A percentile compares a stretch with the other conserved stretches of the same genome.
Evolutionary conservation across 2,329 filamentous ascomycete genomes (phyloP).

Genomic region (Biscogniauxia marginata): DNA sequence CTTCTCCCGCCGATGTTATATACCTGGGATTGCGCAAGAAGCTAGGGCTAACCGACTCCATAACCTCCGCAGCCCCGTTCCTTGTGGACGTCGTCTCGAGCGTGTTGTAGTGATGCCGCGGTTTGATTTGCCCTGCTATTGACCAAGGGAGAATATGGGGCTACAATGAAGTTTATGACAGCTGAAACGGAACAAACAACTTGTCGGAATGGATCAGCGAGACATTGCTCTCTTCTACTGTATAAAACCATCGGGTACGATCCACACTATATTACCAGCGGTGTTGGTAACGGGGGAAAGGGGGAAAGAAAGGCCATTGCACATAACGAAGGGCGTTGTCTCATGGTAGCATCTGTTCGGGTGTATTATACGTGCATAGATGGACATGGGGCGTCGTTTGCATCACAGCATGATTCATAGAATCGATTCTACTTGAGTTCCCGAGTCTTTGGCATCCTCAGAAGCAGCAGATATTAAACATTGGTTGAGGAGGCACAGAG

Average conservation of each 20-base stretch:
- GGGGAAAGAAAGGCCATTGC: background rate
- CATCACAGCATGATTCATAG: slow-evolving; percentile 10
- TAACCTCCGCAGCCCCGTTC: slow-evolving; percentile 50
- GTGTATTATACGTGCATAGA: slow-evolving; percentile 13
- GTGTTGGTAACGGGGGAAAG: background rate
- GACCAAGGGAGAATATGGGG: background rate
- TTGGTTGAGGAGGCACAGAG: background rate
- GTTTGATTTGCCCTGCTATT: background rate
- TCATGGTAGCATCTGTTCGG: background rate
- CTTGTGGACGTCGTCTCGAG: slow-evolving; percentile 52
- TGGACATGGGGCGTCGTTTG: slow-evolving; percentile 1
- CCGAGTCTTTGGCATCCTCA: slow-evolving; percentile 1
- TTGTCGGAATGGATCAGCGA: background rate
- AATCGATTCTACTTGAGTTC: slow-evolving; percentile 2
- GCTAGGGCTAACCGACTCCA: background rate
- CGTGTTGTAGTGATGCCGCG: slow-evolving; percentile 28
- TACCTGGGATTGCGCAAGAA: slow-evolving; percentile 3
- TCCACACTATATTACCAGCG: background rate
- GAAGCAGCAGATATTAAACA: background rate
- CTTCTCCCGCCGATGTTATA: background rate
- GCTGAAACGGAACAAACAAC: background rate
- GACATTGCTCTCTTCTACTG: background rate
- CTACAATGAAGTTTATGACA: background rate
- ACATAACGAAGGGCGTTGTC: background rate
- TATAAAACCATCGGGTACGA: background rate